Evolutionary conservation across 768 basidiomycete genomes (phyloP).

Genomic region (Dacryopinax spathularia): DNA sequence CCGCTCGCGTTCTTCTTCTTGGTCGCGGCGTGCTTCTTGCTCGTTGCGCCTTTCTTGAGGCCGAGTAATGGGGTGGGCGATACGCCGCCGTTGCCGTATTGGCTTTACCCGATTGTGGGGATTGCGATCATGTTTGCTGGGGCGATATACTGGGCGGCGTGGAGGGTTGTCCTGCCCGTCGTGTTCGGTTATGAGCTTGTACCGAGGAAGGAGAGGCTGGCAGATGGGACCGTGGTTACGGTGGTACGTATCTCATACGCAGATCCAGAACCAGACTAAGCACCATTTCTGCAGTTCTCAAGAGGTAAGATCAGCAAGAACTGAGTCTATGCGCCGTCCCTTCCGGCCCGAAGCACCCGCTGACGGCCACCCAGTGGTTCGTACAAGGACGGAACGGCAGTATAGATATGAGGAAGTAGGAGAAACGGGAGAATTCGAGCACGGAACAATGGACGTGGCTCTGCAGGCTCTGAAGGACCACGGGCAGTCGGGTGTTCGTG

Average conservation of each 20-base stretch:
- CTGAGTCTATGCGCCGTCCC: background rate
- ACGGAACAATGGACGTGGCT: background rate
- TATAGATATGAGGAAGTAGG: background rate
- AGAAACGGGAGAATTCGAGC: background rate
- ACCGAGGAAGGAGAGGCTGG: conserved; percentile 34
- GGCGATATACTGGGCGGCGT: conserved; percentile 40
- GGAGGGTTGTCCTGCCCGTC: conserved; percentile 37
- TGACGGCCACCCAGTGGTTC: background rate
- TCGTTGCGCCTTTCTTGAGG: conserved; percentile 41
- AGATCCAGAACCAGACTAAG: too few relatives aligned
- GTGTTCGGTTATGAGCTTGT: conserved; percentile 37
- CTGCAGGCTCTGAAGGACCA: background rate
- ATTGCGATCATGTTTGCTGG: conserved; percentile 32
- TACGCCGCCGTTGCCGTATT: conserved; percentile 47
- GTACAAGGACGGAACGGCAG: background rate
- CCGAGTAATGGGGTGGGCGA: conserved; percentile 44
- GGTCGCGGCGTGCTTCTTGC: conserved; percentile 36
- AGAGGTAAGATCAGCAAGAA: background rate
- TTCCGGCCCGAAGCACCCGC: background rate
- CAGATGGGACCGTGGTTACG: conserved; percentile 42
- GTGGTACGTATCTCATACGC: conserved; percentile 26
- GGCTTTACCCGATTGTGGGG: conserved; percentile 25
- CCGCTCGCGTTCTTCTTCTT: conserved; percentile 44
- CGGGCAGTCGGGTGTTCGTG: background rate
- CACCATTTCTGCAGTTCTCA: background rate